Conservation (phyloP, 257 asterid species). For the Przewalskia tangutica region DNA sequence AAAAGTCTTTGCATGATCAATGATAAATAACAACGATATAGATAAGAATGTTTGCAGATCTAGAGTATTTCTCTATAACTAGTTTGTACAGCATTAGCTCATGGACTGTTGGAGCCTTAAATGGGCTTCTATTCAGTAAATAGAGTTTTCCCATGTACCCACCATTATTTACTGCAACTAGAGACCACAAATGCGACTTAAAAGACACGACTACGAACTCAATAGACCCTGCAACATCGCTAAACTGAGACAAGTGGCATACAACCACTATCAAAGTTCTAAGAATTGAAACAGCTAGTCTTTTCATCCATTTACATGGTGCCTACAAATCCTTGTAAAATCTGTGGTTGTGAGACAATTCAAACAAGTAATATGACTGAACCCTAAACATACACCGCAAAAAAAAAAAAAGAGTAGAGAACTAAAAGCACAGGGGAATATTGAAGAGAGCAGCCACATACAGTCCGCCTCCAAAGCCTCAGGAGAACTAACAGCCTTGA, state of each 20-base stretch:
- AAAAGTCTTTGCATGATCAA: neutral
- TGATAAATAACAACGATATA: neutral
- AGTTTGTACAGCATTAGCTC: neutral
- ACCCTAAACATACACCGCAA: neutral
- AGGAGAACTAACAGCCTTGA: slow-evolving; percentile 14
- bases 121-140: neutral
- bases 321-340: slow-evolving; percentile 9
- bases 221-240: neutral
- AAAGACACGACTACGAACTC: neutral
- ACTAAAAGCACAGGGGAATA: neutral
- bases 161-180: neutral
- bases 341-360: slow-evolving; percentile 14
- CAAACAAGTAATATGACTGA: neutral
- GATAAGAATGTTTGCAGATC: neutral
- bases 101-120: neutral
- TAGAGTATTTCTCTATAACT: neutral
- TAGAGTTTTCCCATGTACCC: neutral
- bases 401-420: neutral
- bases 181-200: neutral
- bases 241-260: neutral
- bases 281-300: neutral
- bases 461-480: slow-evolving; percentile 33
- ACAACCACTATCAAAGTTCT: neutral
- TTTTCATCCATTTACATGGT: slow-evolving; percentile 5
- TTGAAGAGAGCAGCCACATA: slow-evolving; percentile 15